Base-by-base conservation (phyloP, 192 early-diverging fungal genomes). In the Podila horticola region DNA sequence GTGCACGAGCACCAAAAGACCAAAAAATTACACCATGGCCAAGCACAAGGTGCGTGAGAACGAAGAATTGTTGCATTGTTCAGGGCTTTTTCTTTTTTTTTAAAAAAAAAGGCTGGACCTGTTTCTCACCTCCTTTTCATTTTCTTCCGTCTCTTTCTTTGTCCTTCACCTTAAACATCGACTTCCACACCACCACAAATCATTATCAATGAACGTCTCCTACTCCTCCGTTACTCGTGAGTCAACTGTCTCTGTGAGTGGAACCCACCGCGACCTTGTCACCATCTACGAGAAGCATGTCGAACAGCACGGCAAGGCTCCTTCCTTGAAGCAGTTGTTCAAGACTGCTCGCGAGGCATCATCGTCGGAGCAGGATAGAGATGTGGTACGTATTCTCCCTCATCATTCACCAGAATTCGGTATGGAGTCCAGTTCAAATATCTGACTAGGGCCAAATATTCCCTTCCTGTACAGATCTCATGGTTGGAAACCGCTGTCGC, bases 291-390 rank as follows among this genome's bases (percentile, higher is more conserved):
- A 81, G 30, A 28, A 69, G 17, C 71, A 81, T 10, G 24, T 58
- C 58, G 49, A 81, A 33, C 59, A 81, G 77, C 64, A 65, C 29
- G 71, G 71, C 31, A 63, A 62, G 28, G 67, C 71, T 24, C 71
- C 77, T n/a, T 69, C 71, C 6, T 69, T 81, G 26, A 65, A 81
- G 50, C 77, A 81, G 22, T 41, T 81, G 17, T 81, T 81, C 49
- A 69, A 72, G 28, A 59, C 77, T 33, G 77, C 77, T 13, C 77
- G 77, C 11, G 66, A 50, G 34, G 70, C 77, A 33, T 72, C 66
- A 34, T 71, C 77, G 20, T 71, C 72, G 22, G 77, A 81, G 13
- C 77, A 81, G 17, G 77, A 81, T 48, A 81, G 72, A 64, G 71
- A 73, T 41, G 71, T 81, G 59, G 77, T 81, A 73, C 28, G 70